phyloP scores from a whole-genome alignment of 169 alveolate genomes.

The Plasmodium coatneyi region DNA sequence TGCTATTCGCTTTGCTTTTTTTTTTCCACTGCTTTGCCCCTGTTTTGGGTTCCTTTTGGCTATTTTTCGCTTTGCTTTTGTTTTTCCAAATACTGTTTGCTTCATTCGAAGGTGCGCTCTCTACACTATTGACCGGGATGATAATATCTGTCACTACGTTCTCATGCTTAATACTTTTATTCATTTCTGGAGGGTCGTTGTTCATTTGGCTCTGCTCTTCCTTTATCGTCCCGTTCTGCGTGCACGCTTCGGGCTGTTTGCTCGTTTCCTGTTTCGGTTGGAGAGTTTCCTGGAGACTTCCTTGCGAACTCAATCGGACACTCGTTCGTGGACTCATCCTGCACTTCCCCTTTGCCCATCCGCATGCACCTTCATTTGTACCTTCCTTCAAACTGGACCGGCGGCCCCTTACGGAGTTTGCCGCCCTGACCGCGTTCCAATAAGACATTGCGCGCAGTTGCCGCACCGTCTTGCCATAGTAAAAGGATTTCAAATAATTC shows the following conservation, averaged over 20 bases:
- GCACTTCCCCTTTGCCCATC: neutral
- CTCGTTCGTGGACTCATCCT: neutral
- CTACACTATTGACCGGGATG: neutral
- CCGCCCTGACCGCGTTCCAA: neutral
- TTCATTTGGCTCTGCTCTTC: neutral
- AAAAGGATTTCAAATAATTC: conserved; percentile 68
- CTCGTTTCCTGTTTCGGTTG: neutral
- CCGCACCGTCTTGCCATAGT: conserved; percentile 13
- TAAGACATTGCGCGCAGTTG: neutral
- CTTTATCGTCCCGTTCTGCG: neutral
- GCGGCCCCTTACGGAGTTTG: neutral
- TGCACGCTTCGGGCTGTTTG: neutral
- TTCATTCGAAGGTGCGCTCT: neutral
- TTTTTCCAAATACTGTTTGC: neutral
- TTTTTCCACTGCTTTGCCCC: neutral
- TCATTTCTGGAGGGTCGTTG: neutral
- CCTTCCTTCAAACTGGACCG: neutral
- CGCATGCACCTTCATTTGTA: neutral
- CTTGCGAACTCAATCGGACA: neutral
- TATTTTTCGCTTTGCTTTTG: neutral
- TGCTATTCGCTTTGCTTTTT: neutral
- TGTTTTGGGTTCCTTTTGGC: neutral
- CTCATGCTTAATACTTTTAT: neutral
- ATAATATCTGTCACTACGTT: neutral
- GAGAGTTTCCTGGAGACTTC: neutral